These are phyloP conservation scores for Neurospora africana DNA, from an alignment of 495 filamentous ascomycete genomes.

Conservation along the genomic window DNA sequence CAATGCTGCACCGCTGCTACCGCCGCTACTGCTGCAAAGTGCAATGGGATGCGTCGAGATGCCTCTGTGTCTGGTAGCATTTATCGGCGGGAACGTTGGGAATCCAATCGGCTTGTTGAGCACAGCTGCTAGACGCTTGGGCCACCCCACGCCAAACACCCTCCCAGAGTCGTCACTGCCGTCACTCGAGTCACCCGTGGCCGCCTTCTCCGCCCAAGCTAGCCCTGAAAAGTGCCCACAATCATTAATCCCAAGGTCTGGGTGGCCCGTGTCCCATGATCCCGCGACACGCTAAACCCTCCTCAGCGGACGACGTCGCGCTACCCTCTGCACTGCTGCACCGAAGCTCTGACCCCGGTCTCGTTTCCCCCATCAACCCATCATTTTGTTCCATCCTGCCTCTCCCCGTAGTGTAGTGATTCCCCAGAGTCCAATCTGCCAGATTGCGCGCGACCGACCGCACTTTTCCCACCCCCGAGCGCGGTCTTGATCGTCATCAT, in stretches of 20 bases:
- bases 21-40: neutral
- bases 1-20: neutral
- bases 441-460: neutral
- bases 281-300: slow-evolving; percentile 10
- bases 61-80: neutral
- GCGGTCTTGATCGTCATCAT: neutral
- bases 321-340: slow-evolving; percentile 3
- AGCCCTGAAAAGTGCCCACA: neutral
- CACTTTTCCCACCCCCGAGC: neutral
- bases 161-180: neutral
- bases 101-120: slow-evolving; percentile 3
- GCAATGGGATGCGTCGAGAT: neutral
- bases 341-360: slow-evolving; percentile 11
- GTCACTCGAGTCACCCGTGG: slow-evolving; percentile 2
- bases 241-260: neutral
- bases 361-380: slow-evolving; percentile 15
- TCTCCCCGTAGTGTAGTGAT: neutral
- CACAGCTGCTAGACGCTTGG: neutral
- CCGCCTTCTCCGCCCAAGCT: neutral
- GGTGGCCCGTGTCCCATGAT: slow-evolving; percentile 17
- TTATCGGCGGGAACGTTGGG: slow-evolving; percentile 6
- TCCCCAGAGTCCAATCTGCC: neutral
- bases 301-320: slow-evolving; percentile 12
- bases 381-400: slow-evolving; percentile 8
- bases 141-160: neutral